Evolutionary conservation across 164 flowering plant genomes (phyloP).

Genomic region (Stephania yunnanensis): DNA sequence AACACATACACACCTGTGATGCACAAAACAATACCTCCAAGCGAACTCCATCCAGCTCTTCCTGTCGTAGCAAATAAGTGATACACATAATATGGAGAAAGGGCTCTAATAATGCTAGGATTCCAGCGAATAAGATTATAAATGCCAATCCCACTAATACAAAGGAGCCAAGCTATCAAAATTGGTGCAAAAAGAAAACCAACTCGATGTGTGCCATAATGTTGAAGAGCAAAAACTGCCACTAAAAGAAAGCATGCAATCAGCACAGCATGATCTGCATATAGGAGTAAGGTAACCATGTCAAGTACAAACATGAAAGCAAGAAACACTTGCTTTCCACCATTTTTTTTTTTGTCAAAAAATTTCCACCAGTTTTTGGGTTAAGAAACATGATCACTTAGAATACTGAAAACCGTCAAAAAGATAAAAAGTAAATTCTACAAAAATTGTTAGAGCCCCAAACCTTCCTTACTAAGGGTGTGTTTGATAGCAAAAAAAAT

Average conservation of each 20-base stretch:
- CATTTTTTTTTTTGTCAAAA: too few species aligned
- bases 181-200: conserved; percentile 64
- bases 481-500: too few species aligned
- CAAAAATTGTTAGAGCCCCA: background rate
- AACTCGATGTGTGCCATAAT: conserved; percentile 52
- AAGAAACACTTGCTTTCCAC: background rate
- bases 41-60: conserved; percentile 50
- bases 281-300: background rate
- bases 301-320: background rate
- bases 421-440: background rate
- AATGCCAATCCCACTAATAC: conserved; percentile 50
- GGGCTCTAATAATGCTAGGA: conserved; percentile 34
- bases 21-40: conserved; percentile 54
- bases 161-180: conserved; percentile 51
- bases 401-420: background rate
- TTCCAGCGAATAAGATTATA: conserved; percentile 57
- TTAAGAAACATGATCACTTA: background rate
- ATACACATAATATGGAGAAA: conserved; percentile 48
- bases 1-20: conserved; percentile 42
- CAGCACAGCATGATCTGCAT: conserved; percentile 34
- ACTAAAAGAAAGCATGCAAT: conserved; percentile 46
- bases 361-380: too few species aligned
- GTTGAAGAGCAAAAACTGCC: conserved; percentile 60
- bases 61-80: conserved; percentile 41
- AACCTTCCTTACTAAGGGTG: background rate